Conservation (phyloP, 805 yeast genomes). For the Barnettozyma californica region DNA sequence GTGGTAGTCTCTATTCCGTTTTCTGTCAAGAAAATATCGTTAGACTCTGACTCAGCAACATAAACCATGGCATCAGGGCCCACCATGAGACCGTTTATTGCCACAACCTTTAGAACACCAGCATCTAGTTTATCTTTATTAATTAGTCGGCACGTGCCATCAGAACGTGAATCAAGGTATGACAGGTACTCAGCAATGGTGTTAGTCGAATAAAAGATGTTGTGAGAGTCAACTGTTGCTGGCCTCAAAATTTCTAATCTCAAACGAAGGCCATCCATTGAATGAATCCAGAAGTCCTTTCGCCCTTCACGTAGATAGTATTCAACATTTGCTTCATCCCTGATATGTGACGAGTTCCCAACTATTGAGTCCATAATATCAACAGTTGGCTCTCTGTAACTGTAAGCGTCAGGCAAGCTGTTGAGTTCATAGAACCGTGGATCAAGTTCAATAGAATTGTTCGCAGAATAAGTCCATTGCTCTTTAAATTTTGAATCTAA, state of each 20-base stretch:
- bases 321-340: slow-evolving; percentile 1
- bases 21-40: background rate
- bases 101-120: slow-evolving; percentile 15
- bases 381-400: slow-evolving; percentile 13
- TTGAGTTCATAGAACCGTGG: slow-evolving; percentile 12
- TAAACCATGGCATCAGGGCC: slow-evolving; percentile 6
- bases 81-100: slow-evolving; percentile 22
- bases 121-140: slow-evolving; percentile 11
- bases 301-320: background rate
- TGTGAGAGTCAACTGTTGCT: slow-evolving; percentile 37
- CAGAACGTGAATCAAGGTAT: slow-evolving; percentile 5
- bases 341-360: slow-evolving; percentile 8
- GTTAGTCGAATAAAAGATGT: slow-evolving; percentile 28
- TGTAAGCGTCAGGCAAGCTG: slow-evolving; percentile 3
- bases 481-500: slow-evolving; percentile 16
- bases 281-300: slow-evolving; percentile 14
- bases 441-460: slow-evolving; percentile 10
- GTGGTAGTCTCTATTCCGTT: slow-evolving; percentile 4
- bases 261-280: slow-evolving; percentile 38
- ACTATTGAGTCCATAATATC: slow-evolving; percentile 11
- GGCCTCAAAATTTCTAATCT: slow-evolving; percentile 39
- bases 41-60: slow-evolving; percentile 4
- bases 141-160: slow-evolving; percentile 8
- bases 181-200: slow-evolving; percentile 8
- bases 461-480: slow-evolving; percentile 8